Conservation (phyloP, 805 yeast genomes). For the Myxozyma melibiosi region DNA sequence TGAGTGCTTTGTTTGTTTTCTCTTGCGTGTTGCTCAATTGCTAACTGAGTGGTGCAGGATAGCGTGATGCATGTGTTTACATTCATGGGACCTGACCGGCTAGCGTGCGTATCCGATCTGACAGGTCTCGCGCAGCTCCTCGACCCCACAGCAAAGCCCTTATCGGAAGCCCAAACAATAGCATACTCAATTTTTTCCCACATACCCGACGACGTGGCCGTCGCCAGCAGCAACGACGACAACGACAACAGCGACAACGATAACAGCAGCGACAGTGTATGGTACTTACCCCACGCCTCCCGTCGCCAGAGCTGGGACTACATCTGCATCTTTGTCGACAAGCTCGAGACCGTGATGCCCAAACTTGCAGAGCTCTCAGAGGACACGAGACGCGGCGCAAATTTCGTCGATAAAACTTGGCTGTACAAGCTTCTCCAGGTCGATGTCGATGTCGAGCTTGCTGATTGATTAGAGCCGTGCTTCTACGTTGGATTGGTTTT, state of each 20-base stretch:
- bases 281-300: background rate
- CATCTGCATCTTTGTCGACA: conserved; percentile 14
- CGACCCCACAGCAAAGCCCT: background rate
- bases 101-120: conserved; percentile 7
- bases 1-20: background rate
- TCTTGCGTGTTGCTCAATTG: background rate
- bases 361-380: background rate
- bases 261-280: background rate
- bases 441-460: no score
- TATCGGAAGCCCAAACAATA: background rate
- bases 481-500: no score
- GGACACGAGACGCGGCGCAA: background rate
- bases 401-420: conserved; percentile 1
- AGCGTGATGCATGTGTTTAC: conserved; percentile 12
- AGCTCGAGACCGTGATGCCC: background rate
- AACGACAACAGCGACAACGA: background rate
- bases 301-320: conserved; percentile 11
- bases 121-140: background rate
- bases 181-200: background rate
- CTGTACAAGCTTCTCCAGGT: background rate
- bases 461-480: no score
- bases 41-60: background rate
- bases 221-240: background rate
- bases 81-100: conserved; percentile 19
- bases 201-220: background rate